A percentile compares a stretch with the other conserved stretches of the same genome.
Evolutionary conservation across 2,329 filamentous ascomycete species (phyloP).

Genomic region (Claviceps spartinae): DNA sequence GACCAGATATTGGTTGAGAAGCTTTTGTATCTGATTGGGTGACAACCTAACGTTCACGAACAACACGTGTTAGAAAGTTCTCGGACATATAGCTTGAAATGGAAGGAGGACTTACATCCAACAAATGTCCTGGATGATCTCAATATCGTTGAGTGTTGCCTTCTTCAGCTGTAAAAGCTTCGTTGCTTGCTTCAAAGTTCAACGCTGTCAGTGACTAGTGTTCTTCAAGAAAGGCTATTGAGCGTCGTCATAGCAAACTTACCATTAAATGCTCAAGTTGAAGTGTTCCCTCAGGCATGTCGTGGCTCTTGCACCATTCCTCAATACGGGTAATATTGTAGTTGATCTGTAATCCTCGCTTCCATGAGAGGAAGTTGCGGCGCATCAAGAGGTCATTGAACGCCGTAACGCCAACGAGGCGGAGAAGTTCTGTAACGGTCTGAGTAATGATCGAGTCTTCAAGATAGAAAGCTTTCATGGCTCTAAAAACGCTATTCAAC

Average conservation of each 20-base stretch:
- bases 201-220: slow-evolving; percentile 24
- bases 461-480: slow-evolving; percentile 97
- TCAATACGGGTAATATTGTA: slow-evolving; percentile 99
- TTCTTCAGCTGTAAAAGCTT: slow-evolving; percentile 98
- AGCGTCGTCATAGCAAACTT: slow-evolving; percentile 11
- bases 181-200: slow-evolving; percentile 56
- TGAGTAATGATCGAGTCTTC: slow-evolving; percentile 94
- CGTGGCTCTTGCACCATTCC: slow-evolving; percentile 99
- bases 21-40: slow-evolving; percentile 97
- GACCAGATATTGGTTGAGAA: slow-evolving; percentile 95
- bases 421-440: slow-evolving; percentile 84
- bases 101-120: slow-evolving; percentile 69
- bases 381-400: slow-evolving; percentile 98
- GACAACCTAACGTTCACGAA: slow-evolving; percentile 52
- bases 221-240: slow-evolving; percentile 13
- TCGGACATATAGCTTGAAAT: not conserved
- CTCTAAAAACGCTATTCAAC: slow-evolving; percentile 93
- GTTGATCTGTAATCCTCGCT: slow-evolving; percentile 97
- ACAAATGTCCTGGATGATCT: slow-evolving; percentile 99
- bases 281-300: slow-evolving; percentile 96
- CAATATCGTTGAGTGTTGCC: slow-evolving; percentile 95
- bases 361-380: slow-evolving; percentile 97
- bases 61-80: not conserved
- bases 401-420: slow-evolving; percentile 87
- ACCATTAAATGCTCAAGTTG: slow-evolving; percentile 98